Evolutionary conservation across 176 grass and related monocot species (phyloP), one percentile per base, ranked within the genome.

Genomic region (Alloteropsis semialata): DNA sequence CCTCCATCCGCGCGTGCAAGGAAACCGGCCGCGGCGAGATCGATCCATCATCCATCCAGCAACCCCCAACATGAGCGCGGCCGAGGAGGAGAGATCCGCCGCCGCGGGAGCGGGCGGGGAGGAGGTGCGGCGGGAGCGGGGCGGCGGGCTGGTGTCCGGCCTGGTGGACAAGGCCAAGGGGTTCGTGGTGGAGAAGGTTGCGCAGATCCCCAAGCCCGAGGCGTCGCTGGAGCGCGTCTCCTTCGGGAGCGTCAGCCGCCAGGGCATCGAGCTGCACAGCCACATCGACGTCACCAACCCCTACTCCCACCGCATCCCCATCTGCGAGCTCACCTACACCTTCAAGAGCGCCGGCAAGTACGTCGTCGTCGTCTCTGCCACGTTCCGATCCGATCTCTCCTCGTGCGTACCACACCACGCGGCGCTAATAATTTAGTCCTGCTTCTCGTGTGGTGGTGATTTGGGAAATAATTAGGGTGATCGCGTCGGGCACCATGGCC

Each of bases 131-230:
- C 34, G 39, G 5, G 25, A 38, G 50, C 3, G 14, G 25, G 44
- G 45, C n/a, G 22, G 56, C 8, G 38, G 63, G 41, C 27, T 77
- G 24, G 24, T 77, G 72, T 36, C 72, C 2, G 72, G 89, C 16
- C 28, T 97, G n/a, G 15, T 97, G 41, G 88, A 94, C 95, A 93
- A 94, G 90, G 95, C 92, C 25, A 94, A 97, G 92, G 88, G 58
- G 43, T 97, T 97, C 85, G 90, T 97, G 49, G 88, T 78, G 39
- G 92, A 97, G 44, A 97, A 97, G 86, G 75, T 97, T 68, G 90
- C 90, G 46, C 76, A 90, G 51, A 54, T 97, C 57, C 90, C 90
- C 29, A 94, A 91, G 88, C 92, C 95, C 44, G 95, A 97, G 90
- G 95, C 92, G n/a, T 8, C 82, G 29, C 84, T 97, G 39, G 83